Base-by-base conservation (phyloP, 2,329 filamentous ascomycete genomes). In the Cadophora luteo-olivacea region DNA sequence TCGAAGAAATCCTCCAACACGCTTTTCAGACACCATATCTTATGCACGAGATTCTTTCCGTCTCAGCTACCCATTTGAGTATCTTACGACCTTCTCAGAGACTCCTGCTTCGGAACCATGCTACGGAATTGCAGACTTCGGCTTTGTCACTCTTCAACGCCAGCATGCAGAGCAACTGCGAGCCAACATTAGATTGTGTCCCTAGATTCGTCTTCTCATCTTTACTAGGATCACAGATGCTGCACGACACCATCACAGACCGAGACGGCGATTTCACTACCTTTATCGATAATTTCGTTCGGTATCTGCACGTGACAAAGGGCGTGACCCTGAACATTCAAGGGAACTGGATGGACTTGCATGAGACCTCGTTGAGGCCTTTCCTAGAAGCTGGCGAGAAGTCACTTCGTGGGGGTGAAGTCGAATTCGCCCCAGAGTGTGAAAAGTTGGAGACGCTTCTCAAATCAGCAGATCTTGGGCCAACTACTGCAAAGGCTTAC, bases 111-210 rank as follows among this genome's bases (percentile, higher is more conserved):
- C 33, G 55, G 22, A 60, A 60, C 22, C 55, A 60, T 25, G 55
- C 55, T 24, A 60, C 55, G 11, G 55, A 60, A 24, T 60, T 60
- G 24, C 55, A 60, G 24, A 60, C 55, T 25, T 38, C 55, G 3
- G 55, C 55, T 24, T 19, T 60, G 55, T 60, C 55, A 14, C 38
- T 60, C 3, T 60, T 60, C 36, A 60, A 60, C 33, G n/a, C 33
- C 33, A 25, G 36, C 9, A 41, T 45, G 22, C 55, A 60, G 55
- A 38, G 22, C 33, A 22, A 8, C 25, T 24, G 25, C 8, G 4
- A 25, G 4, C 36, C n/a, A 16, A 16, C n/a, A 6, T 11, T 22
- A 19, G 55, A 60, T n/a, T 38, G 16, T 22, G n/a, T 60, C 6
- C 14, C 55, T 2, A 60, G 36, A 45, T 38, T 60, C 8, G 55